Evolutionary conservation across 2,329 filamentous ascomycete species (phyloP).

Genomic region (Tympanopsis confertula): DNA sequence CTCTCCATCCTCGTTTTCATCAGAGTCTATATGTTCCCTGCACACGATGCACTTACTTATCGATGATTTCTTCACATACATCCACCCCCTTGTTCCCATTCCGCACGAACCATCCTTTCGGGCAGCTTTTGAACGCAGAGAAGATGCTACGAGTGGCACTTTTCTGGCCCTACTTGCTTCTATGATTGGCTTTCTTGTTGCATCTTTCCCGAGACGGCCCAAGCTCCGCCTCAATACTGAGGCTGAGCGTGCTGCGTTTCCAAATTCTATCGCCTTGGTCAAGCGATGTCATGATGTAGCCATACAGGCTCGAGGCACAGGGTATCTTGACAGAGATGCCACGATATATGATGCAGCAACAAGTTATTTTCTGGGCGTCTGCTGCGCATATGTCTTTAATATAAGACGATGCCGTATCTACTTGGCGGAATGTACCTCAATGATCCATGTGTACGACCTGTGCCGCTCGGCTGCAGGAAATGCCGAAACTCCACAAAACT

Average conservation of each 20-base stretch:
- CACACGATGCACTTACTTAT: slow-evolving; percentile 23
- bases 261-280: slow-evolving; percentile 27
- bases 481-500: background rate
- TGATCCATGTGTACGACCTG: slow-evolving; percentile 24
- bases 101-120: slow-evolving; percentile 32
- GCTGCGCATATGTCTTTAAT: slow-evolving; percentile 24
- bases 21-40: slow-evolving; percentile 29
- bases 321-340: slow-evolving; percentile 25
- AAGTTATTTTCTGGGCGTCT: slow-evolving; percentile 27
- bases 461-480: slow-evolving; percentile 11
- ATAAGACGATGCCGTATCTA: slow-evolving; percentile 24
- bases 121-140: slow-evolving; percentile 24
- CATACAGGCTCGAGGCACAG: slow-evolving; percentile 26
- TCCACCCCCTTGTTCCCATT: slow-evolving; percentile 29
- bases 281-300: slow-evolving; percentile 27
- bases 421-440: slow-evolving; percentile 26
- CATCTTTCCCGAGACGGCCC: slow-evolving; percentile 29
- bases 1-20: slow-evolving; percentile 33
- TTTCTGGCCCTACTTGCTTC: slow-evolving; percentile 29
- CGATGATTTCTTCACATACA: slow-evolving; percentile 33
- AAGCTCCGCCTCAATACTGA: slow-evolving; percentile 23
- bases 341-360: slow-evolving; percentile 29
- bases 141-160: slow-evolving; percentile 24
- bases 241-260: slow-evolving; percentile 20
- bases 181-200: slow-evolving; percentile 29